phyloP scores from a whole-genome alignment of 768 basidiomycete species.

The Flagelloscypha sp. region DNA sequence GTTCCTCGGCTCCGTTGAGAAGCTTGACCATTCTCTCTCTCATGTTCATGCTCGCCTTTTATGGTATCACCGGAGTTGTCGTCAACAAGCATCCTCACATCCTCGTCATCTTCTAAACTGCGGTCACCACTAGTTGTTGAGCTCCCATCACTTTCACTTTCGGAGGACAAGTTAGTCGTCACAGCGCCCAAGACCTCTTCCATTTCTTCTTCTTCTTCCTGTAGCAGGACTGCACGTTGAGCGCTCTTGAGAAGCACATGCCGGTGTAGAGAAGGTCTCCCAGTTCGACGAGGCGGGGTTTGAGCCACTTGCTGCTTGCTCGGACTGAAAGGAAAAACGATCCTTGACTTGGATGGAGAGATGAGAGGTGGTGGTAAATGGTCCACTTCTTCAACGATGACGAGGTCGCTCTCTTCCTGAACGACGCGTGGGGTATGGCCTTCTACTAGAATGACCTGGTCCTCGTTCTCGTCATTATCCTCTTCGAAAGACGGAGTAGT shows the following conservation, averaged over 20 bases:
- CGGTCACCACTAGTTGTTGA: too few species aligned
- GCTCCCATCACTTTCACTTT: too few species aligned
- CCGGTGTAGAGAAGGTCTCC: constrained; percentile 49
- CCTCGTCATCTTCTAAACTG: too few species aligned
- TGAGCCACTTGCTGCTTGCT: constrained; percentile 11
- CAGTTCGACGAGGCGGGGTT: constrained; percentile 17
- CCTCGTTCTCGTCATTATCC: constrained; percentile 32
- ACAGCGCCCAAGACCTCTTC: too few species aligned
- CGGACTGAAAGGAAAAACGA: constrained; percentile 8
- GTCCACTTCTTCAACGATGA: constrained; percentile 65
- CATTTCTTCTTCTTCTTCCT: constrained; percentile 21
- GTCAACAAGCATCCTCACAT: too few species aligned
- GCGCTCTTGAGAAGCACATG: constrained; percentile 66
- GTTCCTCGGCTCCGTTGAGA: constrained; percentile 22
- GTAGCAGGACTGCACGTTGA: constrained; percentile 44
- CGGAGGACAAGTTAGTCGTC: too few species aligned
- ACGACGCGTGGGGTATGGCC: constrained; percentile 60
- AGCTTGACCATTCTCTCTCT: constrained; percentile 10
- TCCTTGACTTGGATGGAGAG: constrained; percentile 8
- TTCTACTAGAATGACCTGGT: constrained; percentile 54
- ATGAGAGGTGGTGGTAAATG: constrained; percentile 10
- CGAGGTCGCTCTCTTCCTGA: constrained; percentile 60
- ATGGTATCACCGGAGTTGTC: too few species aligned
- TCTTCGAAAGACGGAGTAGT: constrained; percentile 10
- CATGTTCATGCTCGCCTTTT: too few species aligned